These are phyloP conservation scores for Camelina sativa DNA, from an alignment of 345 rosid species.

Conservation along the genomic window DNA sequence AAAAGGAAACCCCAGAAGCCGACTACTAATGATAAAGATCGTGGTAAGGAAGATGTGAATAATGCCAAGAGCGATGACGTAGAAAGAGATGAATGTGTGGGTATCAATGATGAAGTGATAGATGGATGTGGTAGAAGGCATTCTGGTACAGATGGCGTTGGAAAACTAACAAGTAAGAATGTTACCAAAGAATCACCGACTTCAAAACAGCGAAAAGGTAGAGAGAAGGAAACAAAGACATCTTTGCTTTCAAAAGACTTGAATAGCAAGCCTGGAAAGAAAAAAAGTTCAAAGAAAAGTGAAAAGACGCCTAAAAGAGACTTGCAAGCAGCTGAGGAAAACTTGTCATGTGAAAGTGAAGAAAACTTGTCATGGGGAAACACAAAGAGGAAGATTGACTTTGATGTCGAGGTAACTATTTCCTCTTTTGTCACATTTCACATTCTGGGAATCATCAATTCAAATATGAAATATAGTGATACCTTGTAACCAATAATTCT, in stretches of 20 bases:
- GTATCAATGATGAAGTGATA: slow-evolving; percentile 17
- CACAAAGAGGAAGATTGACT: slow-evolving; percentile 33
- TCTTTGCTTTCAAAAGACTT: background rate
- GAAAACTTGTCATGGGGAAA: slow-evolving; percentile 27
- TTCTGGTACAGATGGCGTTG: slow-evolving; percentile 5
- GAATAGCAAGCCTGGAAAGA: slow-evolving; percentile 9
- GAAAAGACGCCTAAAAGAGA: slow-evolving; percentile 19
- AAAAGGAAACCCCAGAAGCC: background rate
- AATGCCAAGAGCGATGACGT: slow-evolving; percentile 15
- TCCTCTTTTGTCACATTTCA: background rate
- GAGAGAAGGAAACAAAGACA: background rate
- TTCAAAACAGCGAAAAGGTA: slow-evolving; percentile 18
- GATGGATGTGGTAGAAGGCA: slow-evolving; percentile 35
- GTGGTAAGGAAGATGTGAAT: background rate
- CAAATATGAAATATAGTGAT: background rate
- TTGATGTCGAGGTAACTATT: slow-evolving; percentile 40
- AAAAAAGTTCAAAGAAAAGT: slow-evolving; percentile 8
- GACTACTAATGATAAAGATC: slow-evolving; percentile 9
- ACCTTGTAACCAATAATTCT: background rate
- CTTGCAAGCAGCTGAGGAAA: slow-evolving; percentile 5
- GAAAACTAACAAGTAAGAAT: slow-evolving; percentile 1
- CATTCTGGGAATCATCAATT: slow-evolving; percentile 6
- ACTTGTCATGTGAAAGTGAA: background rate
- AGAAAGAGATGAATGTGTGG: slow-evolving; percentile 14
- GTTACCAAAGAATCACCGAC: slow-evolving; percentile 21